Evolutionary conservation across 306 rosid genomes (phyloP).

Genomic region (Inga leiocalycina): DNA sequence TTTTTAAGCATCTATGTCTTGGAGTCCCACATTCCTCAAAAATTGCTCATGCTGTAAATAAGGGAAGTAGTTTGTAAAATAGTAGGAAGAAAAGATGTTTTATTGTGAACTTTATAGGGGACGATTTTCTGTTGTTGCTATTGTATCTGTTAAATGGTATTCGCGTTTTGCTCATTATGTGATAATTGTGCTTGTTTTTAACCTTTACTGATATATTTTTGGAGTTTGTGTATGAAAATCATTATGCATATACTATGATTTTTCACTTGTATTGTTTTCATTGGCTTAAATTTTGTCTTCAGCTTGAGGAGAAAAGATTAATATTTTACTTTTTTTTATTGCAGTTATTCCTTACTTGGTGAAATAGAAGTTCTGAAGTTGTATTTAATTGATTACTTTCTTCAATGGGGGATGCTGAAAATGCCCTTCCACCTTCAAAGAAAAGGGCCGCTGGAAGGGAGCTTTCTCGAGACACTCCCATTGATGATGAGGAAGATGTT

Average conservation of each 20-base stretch:
- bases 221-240: not conserved
- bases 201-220: not conserved
- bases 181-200: not conserved
- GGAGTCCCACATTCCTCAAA: not conserved
- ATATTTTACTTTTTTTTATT: slow-evolving; percentile 20
- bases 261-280: not conserved
- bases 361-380: slow-evolving; percentile 11
- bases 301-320: not conserved
- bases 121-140: not conserved
- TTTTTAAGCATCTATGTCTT: not conserved
- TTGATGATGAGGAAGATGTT: slow-evolving; percentile 62
- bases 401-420: slow-evolving; percentile 68
- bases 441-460: slow-evolving; percentile 81
- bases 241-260: not conserved
- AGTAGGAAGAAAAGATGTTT: not conserved
- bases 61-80: not conserved
- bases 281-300: slow-evolving; percentile 7
- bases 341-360: slow-evolving; percentile 36
- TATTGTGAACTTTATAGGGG: not conserved
- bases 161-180: not conserved
- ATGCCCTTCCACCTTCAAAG: slow-evolving; percentile 59
- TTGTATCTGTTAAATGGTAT: not conserved
- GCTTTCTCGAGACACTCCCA: slow-evolving; percentile 65
- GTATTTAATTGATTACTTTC: slow-evolving; percentile 27
- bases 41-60: not conserved